Evolutionary conservation across 345 rosid species (phyloP), one percentile per base, ranked within the genome.

Genomic region (Ailanthus altissimus): DNA sequence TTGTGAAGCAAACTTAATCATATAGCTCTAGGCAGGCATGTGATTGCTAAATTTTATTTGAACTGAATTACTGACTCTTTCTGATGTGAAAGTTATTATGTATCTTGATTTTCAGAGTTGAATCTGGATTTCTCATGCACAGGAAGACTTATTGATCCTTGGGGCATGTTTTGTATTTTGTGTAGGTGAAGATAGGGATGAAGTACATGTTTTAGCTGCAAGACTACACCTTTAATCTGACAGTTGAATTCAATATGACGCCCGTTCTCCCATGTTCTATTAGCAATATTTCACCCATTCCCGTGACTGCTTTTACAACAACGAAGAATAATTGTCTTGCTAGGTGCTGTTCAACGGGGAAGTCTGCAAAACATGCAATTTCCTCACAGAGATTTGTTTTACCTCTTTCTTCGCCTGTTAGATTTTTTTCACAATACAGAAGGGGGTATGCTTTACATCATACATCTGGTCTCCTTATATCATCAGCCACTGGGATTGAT

Each of bases 401-500:
- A 54, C 93, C 92, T 70, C 81, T 82, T 50, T 81, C 83, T 0
- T 78, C 90, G 64, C 84, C 89, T 5, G 74, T 84, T 75, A 73
- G 79, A 73, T 76, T 88, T 80, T 91, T 94, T 83, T 87, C 92
- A 45, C 79, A 79, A 11, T 85, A 78, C 75, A 77, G 77, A 78
- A 81, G 84, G 25, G 84, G 78, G 56, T 73, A 63, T 82, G 70
- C 74, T 57, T 67, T 84, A 62, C 81, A 81, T 77, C 83, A 68
- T 78, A 91, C 75, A 81, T 81, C 80, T 74, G 74, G 70, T 62
- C 67, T 46, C 45, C 67, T 8, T 58, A 25, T 42, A 70, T 58
- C 82, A 43, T 82, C 87, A 76, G 93, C 98, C 66, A 89, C 92
- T 0, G 97, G 86, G 70, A 85, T 88, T 61, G 91, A 93, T 62